Evolutionary conservation across 202 grass and related monocot species (phyloP).

Genomic region (Elaeis oleifera): DNA sequence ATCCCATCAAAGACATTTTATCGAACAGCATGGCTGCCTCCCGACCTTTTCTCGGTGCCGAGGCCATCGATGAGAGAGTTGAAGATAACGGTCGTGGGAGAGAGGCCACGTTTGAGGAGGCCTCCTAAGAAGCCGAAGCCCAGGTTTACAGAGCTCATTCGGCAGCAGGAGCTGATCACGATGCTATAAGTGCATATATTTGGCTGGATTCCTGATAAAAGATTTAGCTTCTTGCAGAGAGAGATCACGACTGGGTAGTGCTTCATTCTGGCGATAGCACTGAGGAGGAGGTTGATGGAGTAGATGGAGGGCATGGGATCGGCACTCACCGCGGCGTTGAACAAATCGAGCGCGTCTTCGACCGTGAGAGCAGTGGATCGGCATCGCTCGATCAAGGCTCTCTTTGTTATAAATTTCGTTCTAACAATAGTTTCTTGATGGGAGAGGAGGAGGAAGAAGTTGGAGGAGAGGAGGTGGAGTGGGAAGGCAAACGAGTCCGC

Average conservation of each 20-base stretch:
- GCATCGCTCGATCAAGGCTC: no score
- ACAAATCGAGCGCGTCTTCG: no score
- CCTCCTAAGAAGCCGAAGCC: conserved; percentile 2
- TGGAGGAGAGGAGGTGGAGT: no score
- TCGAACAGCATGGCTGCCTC: conserved; percentile 20
- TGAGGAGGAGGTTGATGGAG: not conserved
- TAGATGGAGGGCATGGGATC: not conserved
- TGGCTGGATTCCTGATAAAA: not conserved
- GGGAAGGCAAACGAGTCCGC: no score
- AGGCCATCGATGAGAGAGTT: not conserved
- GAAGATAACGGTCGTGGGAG: not conserved
- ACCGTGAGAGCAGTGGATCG: no score
- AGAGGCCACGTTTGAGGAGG: not conserved
- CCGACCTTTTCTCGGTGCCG: not conserved
- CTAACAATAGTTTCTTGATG: no score
- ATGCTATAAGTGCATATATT: not conserved
- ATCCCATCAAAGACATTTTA: conserved; percentile 15
- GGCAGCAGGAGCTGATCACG: not conserved
- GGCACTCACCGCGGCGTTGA: not conserved
- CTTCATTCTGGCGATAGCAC: not conserved
- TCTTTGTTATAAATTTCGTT: no score
- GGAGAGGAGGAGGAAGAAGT: no score
- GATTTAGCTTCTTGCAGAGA: not conserved
- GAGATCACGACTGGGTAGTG: not conserved
- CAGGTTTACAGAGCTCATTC: not conserved